Base-by-base conservation (phyloP, 2,329 filamentous ascomycete species). In the Chrysoporthe austroafricana region DNA sequence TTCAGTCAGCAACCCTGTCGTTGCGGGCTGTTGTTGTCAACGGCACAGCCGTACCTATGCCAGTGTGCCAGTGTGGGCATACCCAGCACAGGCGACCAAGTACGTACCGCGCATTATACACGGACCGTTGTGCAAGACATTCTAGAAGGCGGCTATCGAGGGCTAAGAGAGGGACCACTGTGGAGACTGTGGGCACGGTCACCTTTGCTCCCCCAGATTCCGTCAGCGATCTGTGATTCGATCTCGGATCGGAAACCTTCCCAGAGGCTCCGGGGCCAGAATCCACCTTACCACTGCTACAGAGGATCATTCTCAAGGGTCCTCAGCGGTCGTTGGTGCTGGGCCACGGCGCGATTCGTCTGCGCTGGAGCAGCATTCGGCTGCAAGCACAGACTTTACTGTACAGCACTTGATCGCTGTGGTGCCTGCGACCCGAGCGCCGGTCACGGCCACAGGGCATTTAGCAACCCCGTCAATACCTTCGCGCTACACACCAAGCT, bases 201-300 rank as follows among this genome's bases (percentile, higher is more conserved):
- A 26, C 63, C n/a, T 26, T 42, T 39, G 63, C 58, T 61, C 56
- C 66, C 69, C 66, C 67, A 70, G 69, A 60, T 66, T 71, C 70
- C 67, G 66, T 64, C 68, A 69, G 43, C 70, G 71, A 73, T 72
- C 73, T 69, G 64, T 73, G 71, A 73, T 73, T 74, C 71, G 71
- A 75, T 74, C 71, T 73, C 71, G 70, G 70, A 74, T 73, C 70
- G 70, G 66, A 67, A 48, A 48, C 46, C 36, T 58, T 34, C 54
- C 50, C 43, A 44, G n/a, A 26, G 32, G 26, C 39, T 16, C 52
- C 26, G 43, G 11, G n/a, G 14, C 21, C 62, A 43, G 54, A 43
- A 36, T 50, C 52, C 63, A 58, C 63, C 39, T 14, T 34, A 34
- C 34, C 26, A 21, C 36, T 8, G 58, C 62, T 34, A 44, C 48